A percentile compares a stretch with the other conserved stretches of the same genome.
These are phyloP conservation scores for Heritiera fomes DNA, from an alignment of 345 rosid genomes.

Conservation along the genomic window DNA sequence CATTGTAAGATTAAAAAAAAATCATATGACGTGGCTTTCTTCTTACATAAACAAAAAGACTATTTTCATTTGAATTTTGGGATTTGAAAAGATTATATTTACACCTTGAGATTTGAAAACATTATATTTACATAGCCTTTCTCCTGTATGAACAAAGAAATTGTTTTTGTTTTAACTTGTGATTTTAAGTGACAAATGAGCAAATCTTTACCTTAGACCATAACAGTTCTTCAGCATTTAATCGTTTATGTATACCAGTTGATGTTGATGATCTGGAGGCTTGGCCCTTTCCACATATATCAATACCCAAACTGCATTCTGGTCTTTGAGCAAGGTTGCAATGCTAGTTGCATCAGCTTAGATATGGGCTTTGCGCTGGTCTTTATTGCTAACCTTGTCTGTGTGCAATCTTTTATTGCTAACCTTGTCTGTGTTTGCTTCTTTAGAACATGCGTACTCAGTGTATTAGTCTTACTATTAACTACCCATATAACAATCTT, in stretches of 20 bases:
- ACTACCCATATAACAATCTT: not conserved
- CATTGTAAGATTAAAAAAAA: too few relatives aligned
- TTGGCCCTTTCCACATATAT: not conserved
- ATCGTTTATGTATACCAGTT: not conserved
- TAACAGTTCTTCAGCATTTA: not conserved
- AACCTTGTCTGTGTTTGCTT: not conserved
- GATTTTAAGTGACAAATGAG: too few relatives aligned
- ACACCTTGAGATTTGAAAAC: too few relatives aligned
- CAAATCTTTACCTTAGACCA: not conserved
- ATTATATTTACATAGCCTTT: too few relatives aligned
- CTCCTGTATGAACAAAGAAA: too few relatives aligned
- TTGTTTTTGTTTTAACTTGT: too few relatives aligned
- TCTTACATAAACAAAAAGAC: too few relatives aligned
- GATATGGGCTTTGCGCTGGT: not conserved
- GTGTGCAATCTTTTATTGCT: not conserved
- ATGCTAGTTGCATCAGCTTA: not conserved
- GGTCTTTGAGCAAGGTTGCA: not conserved
- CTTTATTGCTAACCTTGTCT: not conserved
- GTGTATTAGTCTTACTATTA: not conserved
- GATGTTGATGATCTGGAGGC: not conserved
- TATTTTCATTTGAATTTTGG: too few relatives aligned
- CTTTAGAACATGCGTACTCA: not conserved
- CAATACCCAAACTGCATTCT: not conserved
- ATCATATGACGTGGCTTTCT: too few relatives aligned
- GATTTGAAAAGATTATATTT: too few relatives aligned